Evolutionary conservation across 1,284 basidiomycete species (phyloP).

Genomic region (Pulchroboletus neoregius): DNA sequence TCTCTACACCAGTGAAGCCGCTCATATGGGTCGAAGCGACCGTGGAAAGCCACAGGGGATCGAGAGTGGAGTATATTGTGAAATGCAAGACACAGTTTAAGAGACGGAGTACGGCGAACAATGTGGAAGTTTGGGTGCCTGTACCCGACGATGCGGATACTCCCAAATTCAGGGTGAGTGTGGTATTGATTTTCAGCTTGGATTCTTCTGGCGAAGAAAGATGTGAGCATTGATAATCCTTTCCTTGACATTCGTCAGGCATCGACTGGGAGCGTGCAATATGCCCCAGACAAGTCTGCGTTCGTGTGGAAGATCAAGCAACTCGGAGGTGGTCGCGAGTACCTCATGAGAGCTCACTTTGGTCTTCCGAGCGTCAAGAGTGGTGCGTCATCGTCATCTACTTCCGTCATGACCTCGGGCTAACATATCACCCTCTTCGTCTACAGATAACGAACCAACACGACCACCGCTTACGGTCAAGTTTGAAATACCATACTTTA

Average conservation of each 20-base stretch:
- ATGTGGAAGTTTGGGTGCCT: conserved; percentile 97
- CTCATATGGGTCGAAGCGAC: conserved; percentile 98
- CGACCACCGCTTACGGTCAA: conserved; percentile 94
- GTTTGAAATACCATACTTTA: conserved; percentile 98
- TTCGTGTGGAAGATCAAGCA: conserved; percentile 99
- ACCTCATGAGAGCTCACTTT: conserved; percentile 95
- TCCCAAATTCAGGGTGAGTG: conserved; percentile 87
- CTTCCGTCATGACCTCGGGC: not conserved
- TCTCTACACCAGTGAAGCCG: conserved; percentile 96
- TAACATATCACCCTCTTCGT: not conserved
- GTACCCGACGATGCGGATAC: conserved; percentile 99
- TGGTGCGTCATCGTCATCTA: conserved; percentile 46
- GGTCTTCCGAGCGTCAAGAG: conserved; percentile 86
- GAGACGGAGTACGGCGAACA: conserved; percentile 92
- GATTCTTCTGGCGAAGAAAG: not conserved
- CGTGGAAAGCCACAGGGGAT: conserved; percentile 92
- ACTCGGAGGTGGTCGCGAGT: conserved; percentile 88
- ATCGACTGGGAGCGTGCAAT: conserved; percentile 88
- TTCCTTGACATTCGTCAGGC: conserved; percentile 46
- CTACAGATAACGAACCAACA: conserved; percentile 40
- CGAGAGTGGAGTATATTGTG: conserved; percentile 96
- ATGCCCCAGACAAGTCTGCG: conserved; percentile 92
- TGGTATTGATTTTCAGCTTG: not conserved
- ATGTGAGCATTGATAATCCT: not conserved
- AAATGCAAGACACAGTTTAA: conserved; percentile 99